Base-by-base conservation (phyloP, 2,329 filamentous ascomycete species). In the Trichoderma sp. region DNA sequence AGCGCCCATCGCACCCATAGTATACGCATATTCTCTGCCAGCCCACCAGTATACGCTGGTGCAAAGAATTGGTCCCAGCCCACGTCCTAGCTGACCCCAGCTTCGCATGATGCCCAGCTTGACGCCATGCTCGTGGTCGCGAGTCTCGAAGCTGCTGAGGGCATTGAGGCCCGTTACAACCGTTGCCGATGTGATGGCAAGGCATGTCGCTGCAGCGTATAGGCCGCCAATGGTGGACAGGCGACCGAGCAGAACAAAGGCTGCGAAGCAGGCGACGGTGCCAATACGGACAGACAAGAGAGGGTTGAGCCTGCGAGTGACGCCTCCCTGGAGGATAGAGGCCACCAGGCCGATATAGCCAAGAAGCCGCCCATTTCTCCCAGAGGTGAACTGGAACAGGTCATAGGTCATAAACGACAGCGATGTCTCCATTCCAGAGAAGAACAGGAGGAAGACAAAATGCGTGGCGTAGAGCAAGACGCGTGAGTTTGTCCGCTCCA, bases 41-140 rank as follows among this genome's bases (percentile, higher is more conserved):
- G 93, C 94, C 96, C 96, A 99, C 96, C 96, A 99, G 82, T 99
- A 99, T 68, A 99, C 84, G 60, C 93, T 93, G 71, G 96, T 98
- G 78, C 99, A 99, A 43, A 97, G 81, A 5, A 99, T 79, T 0
- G 96, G 96, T 0, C 96, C 96, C 13, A 97, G 79, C 0, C 94
- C 93, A 40, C 96, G 87, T 3, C 96, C 96, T 4, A 94, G 86
- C 83, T 99, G 96, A 6, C 96, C 95, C 89, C 85, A 89, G 73
- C 86, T 89, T 33, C 96, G 86, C 74, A 98, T 86, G 69, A 92
- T 90, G 4, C 96, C 96, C 63, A 99, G 82, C 77, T 97, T 96
- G 58, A 90, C 90, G 3, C 96, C 96, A 52, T 95, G 86, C 81
- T 98, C 94, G 47, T 86, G 87, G 70, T 91, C 90, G 56, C 84